Conservation (phyloP, 1,139 yeast species). For the Blastobotrys apis region DNA sequence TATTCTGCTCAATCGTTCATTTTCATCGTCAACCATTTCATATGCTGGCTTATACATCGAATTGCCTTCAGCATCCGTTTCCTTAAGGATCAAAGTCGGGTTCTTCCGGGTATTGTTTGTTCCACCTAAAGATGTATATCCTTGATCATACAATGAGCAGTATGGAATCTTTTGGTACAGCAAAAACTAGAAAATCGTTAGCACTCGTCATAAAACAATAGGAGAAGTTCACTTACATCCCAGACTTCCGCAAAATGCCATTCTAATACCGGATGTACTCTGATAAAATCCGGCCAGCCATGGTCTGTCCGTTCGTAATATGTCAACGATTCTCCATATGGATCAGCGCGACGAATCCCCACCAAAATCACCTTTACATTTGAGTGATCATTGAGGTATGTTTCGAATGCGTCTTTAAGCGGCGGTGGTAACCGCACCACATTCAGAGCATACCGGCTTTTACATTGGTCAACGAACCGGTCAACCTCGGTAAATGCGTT, state of each 20-base stretch:
- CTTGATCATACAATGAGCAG: conserved; percentile 67
- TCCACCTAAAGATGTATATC: conserved; percentile 84
- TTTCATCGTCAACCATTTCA: conserved; percentile 52
- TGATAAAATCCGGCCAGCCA: conserved; percentile 79
- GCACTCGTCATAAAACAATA: neutral
- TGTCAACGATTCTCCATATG: conserved; percentile 55
- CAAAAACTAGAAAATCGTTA: conserved; percentile 34
- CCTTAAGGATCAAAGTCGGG: conserved; percentile 46
- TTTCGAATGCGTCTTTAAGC: conserved; percentile 61
- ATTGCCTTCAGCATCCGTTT: conserved; percentile 22
- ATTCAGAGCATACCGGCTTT: conserved; percentile 31
- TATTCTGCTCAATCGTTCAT: conserved; percentile 51
- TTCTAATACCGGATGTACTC: conserved; percentile 77
- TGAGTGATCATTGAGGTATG: conserved; percentile 48
- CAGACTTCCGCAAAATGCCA: conserved; percentile 80
- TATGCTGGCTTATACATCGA: conserved; percentile 58
- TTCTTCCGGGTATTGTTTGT: conserved; percentile 59
- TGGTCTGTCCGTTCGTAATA: conserved; percentile 68
- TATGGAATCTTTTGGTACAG: conserved; percentile 50
- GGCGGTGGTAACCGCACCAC: conserved; percentile 36
- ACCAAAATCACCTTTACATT: conserved; percentile 62
- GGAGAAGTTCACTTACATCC: conserved; percentile 39
- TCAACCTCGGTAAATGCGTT: conserved; percentile 62
- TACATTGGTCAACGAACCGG: conserved; percentile 37
- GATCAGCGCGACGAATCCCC: conserved; percentile 79